Base-by-base conservation (phyloP, 306 rosid species). In the Rosa rugosa region DNA sequence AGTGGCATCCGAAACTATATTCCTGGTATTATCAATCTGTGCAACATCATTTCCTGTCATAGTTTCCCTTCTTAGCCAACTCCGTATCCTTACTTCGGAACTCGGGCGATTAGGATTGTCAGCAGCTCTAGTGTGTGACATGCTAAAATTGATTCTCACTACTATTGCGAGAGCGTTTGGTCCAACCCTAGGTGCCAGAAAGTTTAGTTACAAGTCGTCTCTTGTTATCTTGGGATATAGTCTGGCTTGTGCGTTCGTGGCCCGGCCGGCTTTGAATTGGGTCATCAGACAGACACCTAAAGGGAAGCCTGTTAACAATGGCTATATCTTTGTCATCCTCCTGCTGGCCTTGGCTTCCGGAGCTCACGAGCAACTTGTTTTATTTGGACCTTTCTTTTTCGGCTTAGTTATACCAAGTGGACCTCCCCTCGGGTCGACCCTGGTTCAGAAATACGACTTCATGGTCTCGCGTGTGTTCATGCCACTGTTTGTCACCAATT, bases 401-500 rank as follows among this genome's bases (percentile, higher is more conserved):
- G 94, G 97, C 25, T 60, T 89, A 77, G 87, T 85, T 65, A 83
- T 88, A 49, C 94, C 97, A 5, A 87, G 85, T 46, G 92, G 94
- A 4, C 97, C 91, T 1, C 97, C 92, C 2, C 86, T 91, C 22
- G 94, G 97, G 63, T 90, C 92, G 9, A 82, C 90, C 25, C 16
- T 91, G n/a, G 88, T 83, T 38, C 88, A 91, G 70, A 84, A 83
- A 73, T 78, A 89, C 18, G 97, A 91, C 49, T 86, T 85, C 77
- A 86, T 91, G 75, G 87, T 85, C 53, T 86, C 92, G 1, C 11
- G 13, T 0, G 78, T 64, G 2, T 70, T 86, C 53, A 73, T 86
- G 63, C 94, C 94, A 16, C 69, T 81, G 46, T 77, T 91, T 71
- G 87, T 83, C 25, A 53, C 77, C 47, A 2, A 77, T 9, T 79